Conservation (phyloP, 257 asterid species). For the Echites panduratus region DNA sequence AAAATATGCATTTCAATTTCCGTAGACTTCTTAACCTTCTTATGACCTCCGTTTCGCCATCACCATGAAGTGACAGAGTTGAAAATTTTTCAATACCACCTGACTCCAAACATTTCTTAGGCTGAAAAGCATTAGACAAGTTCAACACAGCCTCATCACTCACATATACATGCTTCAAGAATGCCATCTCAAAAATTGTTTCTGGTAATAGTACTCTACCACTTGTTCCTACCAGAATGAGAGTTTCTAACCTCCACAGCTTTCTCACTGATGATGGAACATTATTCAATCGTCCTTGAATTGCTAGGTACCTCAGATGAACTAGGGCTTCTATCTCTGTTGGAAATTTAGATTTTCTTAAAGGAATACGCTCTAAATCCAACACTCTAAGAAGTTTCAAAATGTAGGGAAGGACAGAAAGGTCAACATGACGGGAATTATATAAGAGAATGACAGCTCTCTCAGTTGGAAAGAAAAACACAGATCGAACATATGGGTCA, state of each 20-base stretch:
- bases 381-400: slow-evolving; percentile 16
- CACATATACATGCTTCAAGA: background rate
- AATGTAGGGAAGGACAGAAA: background rate
- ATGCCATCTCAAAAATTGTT: background rate
- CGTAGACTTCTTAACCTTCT: background rate
- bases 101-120: background rate
- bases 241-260: background rate
- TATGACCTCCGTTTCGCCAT: background rate
- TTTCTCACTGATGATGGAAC: slow-evolving; percentile 1
- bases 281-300: background rate
- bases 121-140: background rate
- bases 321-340: background rate
- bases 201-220: background rate
- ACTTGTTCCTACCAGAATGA: background rate
- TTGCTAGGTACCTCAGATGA: slow-evolving; percentile 17
- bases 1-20: background rate
- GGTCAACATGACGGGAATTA: background rate
- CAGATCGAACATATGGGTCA: background rate
- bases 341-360: background rate
- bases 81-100: background rate
- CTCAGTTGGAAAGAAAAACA: too few relatives aligned
- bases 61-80: background rate
- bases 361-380: slow-evolving; percentile 6
- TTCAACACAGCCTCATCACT: background rate
- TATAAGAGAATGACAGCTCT: too few relatives aligned